phyloP scores from a whole-genome alignment of 768 basidiomycete genomes.

The Coprinellus micaceus region DNA sequence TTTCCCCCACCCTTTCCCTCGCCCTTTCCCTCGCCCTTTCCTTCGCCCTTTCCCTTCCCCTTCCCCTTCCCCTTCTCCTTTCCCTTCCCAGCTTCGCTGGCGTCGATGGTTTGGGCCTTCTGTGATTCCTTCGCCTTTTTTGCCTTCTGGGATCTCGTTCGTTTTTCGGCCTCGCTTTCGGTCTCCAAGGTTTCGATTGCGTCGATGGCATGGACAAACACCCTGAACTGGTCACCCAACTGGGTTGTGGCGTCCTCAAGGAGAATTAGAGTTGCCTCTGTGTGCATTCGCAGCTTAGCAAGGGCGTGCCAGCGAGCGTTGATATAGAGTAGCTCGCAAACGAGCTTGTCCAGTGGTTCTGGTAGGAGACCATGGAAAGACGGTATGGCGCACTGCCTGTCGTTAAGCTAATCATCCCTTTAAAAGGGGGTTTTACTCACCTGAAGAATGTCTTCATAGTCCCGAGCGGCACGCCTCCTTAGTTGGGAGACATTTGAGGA shows the following conservation, averaged over 20 bases:
- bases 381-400: conserved; percentile 30
- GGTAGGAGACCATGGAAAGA: conserved; percentile 33
- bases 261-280: conserved; percentile 18
- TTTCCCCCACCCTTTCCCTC: too few species aligned
- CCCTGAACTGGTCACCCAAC: conserved; percentile 26
- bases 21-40: too few species aligned
- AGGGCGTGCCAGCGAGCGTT: conserved; percentile 31
- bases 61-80: too few species aligned
- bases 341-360: conserved; percentile 11
- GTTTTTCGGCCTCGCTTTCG: conserved; percentile 34
- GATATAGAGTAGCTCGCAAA: conserved; percentile 24
- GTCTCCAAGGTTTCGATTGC: conserved; percentile 31
- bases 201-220: conserved; percentile 25
- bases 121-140: too few species aligned
- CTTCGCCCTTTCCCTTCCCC: too few species aligned
- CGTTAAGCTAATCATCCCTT: not conserved
- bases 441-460: conserved; percentile 39
- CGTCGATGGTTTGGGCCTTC: too few species aligned
- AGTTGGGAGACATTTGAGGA: conserved; percentile 26
- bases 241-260: conserved; percentile 23
- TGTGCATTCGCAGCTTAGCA: conserved; percentile 31
- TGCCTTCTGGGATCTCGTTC: too few species aligned
- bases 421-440: conserved; percentile 13
- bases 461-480: conserved; percentile 28
- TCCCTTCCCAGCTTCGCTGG: too few species aligned